Percentiles rank a stretch among this genome's conserved stretches.
These are phyloP conservation scores for Brettanomyces naardenensis DNA, from an alignment of 805 yeast genomes.

Conservation along the genomic window DNA sequence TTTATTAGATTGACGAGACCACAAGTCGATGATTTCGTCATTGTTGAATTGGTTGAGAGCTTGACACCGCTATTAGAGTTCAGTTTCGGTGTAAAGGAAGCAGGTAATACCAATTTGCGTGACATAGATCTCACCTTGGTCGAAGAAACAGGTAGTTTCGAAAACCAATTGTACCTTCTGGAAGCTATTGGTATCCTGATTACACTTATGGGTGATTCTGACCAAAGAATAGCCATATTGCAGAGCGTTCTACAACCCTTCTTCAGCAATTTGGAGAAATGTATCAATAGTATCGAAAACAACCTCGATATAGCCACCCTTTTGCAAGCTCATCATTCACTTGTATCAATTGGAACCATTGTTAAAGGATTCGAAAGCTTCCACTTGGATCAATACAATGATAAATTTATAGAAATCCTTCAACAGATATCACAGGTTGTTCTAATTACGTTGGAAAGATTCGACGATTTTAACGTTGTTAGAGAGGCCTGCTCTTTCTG, in stretches of 20 bases:
- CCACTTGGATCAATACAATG: constrained; percentile 23
- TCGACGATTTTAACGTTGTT: constrained; percentile 56
- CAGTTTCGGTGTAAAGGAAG: constrained; percentile 40
- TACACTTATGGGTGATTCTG: constrained; percentile 39
- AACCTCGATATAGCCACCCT: constrained; percentile 34
- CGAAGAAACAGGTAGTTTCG: constrained; percentile 60
- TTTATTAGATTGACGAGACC: constrained; percentile 75
- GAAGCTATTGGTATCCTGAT: constrained; percentile 81
- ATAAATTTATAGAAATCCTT: constrained; percentile 22
- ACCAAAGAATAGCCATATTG: constrained; percentile 37
- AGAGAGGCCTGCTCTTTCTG: constrained; percentile 85
- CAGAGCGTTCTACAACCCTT: constrained; percentile 70
- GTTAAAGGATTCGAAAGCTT: constrained; percentile 68
- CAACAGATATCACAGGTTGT: constrained; percentile 62
- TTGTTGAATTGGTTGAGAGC: constrained; percentile 50
- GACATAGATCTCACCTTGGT: constrained; percentile 27
- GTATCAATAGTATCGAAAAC: constrained; percentile 35
- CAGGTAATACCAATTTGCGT: constrained; percentile 12
- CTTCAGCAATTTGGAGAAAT: constrained; percentile 59
- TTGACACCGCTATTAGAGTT: constrained; percentile 58
- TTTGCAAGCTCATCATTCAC: constrained; percentile 75
- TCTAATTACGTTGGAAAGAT: constrained; percentile 71
- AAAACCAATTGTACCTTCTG: constrained; percentile 72
- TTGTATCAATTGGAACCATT: constrained; percentile 85
- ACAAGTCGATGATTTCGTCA: constrained; percentile 38